Conservation (phyloP, 768 basidiomycete genomes). For the Leccinum boreale region DNA sequence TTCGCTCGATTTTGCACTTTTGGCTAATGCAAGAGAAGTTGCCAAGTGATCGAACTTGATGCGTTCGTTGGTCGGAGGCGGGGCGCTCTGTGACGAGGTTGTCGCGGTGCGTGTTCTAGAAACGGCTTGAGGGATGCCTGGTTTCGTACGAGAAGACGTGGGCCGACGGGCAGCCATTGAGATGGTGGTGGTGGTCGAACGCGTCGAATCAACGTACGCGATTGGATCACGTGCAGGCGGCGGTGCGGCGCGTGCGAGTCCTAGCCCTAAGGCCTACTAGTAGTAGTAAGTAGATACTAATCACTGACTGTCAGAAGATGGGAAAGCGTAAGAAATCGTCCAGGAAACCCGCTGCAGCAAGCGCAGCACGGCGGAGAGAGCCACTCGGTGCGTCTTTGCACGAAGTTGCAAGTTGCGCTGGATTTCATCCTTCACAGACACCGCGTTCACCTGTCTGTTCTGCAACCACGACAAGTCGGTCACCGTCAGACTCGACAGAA, state of each 20-base stretch:
- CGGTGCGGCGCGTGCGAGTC: not conserved
- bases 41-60: slow-evolving; percentile 18
- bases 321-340: slow-evolving; percentile 91
- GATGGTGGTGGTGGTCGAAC: slow-evolving; percentile 18
- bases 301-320: slow-evolving; percentile 42
- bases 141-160: slow-evolving; percentile 43
- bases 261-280: not conserved
- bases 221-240: slow-evolving; percentile 31
- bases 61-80: slow-evolving; percentile 20
- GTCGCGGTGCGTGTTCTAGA: slow-evolving; percentile 49
- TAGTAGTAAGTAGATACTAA: not conserved
- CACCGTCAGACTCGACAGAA: slow-evolving; percentile 79
- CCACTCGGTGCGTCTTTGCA: slow-evolving; percentile 56
- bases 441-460: slow-evolving; percentile 81
- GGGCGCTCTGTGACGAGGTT: slow-evolving; percentile 29
- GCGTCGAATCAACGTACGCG: slow-evolving; percentile 34
- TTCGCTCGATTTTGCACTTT: slow-evolving; percentile 25
- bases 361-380: slow-evolving; percentile 60
- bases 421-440: slow-evolving; percentile 46
- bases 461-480: slow-evolving; percentile 91
- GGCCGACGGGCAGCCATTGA: slow-evolving; percentile 66
- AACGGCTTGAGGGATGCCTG: slow-evolving; percentile 28
- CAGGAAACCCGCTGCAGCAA: slow-evolving; percentile 68
- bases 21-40: slow-evolving; percentile 23
- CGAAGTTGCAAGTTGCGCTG: slow-evolving; percentile 1